Conservation (phyloP, 148 eudicot genomes). For the Rhododendron ovatum region DNA sequence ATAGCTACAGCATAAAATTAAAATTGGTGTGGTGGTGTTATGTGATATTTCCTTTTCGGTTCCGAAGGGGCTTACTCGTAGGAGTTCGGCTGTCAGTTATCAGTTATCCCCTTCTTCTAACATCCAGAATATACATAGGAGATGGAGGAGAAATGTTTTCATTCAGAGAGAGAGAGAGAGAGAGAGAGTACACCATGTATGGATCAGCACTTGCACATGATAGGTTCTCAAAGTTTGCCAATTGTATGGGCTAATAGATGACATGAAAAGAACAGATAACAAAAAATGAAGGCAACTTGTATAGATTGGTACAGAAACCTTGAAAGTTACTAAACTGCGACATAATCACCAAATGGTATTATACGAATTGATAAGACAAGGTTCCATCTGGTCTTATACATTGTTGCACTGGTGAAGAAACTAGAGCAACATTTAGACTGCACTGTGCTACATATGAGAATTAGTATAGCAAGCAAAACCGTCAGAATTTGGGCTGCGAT, state of each 20-base stretch:
- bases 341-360: neutral
- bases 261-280: neutral
- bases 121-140: neutral
- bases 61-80: neutral
- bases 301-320: neutral
- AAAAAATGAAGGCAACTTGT: neutral
- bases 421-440: neutral
- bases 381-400: neutral
- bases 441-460: neutral
- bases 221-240: neutral
- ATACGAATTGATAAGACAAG: neutral
- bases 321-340: neutral
- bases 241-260: neutral
- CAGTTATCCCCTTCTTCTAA: neutral
- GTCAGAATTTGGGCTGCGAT: slow-evolving; percentile 22
- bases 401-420: neutral
- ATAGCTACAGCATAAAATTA: slow-evolving; percentile 12
- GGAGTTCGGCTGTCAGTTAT: neutral
- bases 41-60: neutral
- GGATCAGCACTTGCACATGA: neutral
- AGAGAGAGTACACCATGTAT: neutral
- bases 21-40: slow-evolving; percentile 19
- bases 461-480: slow-evolving; percentile 16
- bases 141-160: neutral
- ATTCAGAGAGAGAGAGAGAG: neutral